These are phyloP conservation scores for Kwoniella botswanensis DNA, from an alignment of 768 basidiomycete species.

Conservation along the genomic window DNA sequence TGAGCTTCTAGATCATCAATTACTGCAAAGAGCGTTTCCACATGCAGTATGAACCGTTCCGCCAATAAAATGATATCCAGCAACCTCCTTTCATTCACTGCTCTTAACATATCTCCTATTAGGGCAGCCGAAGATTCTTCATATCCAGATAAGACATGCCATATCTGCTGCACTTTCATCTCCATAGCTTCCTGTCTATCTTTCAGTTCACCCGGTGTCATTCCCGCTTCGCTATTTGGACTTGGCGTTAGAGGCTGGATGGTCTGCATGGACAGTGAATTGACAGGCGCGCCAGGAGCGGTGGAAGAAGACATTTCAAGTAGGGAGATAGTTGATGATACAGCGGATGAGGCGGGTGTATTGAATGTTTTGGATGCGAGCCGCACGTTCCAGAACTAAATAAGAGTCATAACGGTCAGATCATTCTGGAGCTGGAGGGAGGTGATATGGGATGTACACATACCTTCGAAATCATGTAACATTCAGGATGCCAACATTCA, in stretches of 20 bases:
- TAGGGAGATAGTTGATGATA: constrained; percentile 52
- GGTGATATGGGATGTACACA: constrained; percentile 30
- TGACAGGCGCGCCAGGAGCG: constrained; percentile 57
- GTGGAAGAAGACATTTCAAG: constrained; percentile 52
- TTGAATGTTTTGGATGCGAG: constrained; percentile 58
- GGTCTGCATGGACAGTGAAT: constrained; percentile 56
- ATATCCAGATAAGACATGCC: constrained; percentile 97
- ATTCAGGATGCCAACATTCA: constrained; percentile 99
- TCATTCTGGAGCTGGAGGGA: no score
- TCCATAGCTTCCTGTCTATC: constrained; percentile 95
- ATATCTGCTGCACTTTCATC: constrained; percentile 95
- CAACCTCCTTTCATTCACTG: constrained; percentile 95
- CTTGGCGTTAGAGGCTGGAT: constrained; percentile 24
- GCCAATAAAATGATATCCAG: constrained; percentile 97
- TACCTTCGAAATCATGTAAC: constrained; percentile 99
- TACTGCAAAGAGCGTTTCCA: constrained; percentile 94
- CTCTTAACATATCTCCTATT: constrained; percentile 97
- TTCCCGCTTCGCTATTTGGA: constrained; percentile 75
- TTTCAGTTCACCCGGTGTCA: constrained; percentile 77
- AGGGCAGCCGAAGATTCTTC: constrained; percentile 99
- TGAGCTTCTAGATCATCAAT: constrained; percentile 95
- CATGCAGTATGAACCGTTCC: constrained; percentile 97
- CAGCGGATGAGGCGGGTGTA: constrained; percentile 53
- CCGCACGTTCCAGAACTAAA: constrained; percentile 98
- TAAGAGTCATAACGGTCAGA: background rate